Evolutionary conservation across 2,329 filamentous ascomycete genomes (phyloP), one percentile per base, ranked within the genome.

Genomic region (Lizonia empirigonia): DNA sequence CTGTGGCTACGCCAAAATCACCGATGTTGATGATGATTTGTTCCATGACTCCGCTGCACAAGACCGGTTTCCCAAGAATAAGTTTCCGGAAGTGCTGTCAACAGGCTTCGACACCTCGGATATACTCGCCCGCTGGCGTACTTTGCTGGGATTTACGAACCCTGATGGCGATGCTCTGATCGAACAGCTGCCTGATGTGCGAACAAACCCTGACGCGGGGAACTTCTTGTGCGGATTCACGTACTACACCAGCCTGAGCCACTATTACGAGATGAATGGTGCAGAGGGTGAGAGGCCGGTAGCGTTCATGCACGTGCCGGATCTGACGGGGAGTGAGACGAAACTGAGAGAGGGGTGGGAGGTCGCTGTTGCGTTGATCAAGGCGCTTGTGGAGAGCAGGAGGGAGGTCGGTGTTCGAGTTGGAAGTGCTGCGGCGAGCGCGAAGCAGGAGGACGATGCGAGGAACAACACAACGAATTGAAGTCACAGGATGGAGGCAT

Each of bases 191-290:
- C 55, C 67, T 0, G 69, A 72, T 53, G 65, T 73, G 5, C 56
- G 68, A 1, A 42, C 63, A 1, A 67, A 62, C 10, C 56, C 56
- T 2, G 68, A 74, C 46, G 66, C 71, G 1, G 69, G 71, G 3
- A 73, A 73, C 23, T 73, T 72, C 39, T 24, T 74, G 47, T 74
- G 71, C 13, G 71, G 69, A 0, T 73, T 74, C 42, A 70, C 70
- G 5, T 73, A 74, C 53, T 72, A 64, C 22, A 70, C 69, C 33
- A 66, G 64, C 8, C 49, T 74, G 7, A 69, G 68, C 26, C 63
- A 68, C 29, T 72, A 63, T 30, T 65, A 59, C 20, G 24, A 39
- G 4, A 44, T 63, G 15, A 54, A 57, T 9, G 30, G 37, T 4
- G 8, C 5, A 7, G 46, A 60, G 7, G 56, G 58, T 0, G 59